Base-by-base conservation (phyloP, 805 yeast species). In the Hanseniaspora jakobsenii region DNA sequence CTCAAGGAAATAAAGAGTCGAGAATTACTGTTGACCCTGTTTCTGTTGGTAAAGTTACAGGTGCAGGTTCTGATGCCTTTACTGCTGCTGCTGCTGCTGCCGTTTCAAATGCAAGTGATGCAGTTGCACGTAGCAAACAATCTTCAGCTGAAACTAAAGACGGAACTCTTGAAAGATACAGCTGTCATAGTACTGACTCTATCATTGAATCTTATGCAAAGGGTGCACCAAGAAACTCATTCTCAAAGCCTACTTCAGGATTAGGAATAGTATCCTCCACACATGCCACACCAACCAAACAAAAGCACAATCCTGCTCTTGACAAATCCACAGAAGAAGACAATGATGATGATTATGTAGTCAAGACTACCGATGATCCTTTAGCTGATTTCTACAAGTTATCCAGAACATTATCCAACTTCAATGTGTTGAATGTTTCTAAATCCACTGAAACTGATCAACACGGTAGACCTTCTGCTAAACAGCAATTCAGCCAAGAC, bases 371-470 rank as follows among this genome's bases (percentile, higher is more conserved):
- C 24, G 52, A 44, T 46, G 54, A 51, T 30, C 52, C 51, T 16
- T 41, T 51, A 37, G 51, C 49, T 19, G 54, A 51, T 38, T 51
- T 51, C 32, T 48, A 50, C 46, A 48, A 50, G 34, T 35, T 51
- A 24, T 50, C 52, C 13, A 47, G 51, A 32, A 46, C 48, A 6
- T 31, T 46, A 24, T 46, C 48, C 21, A 46, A 34, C 28, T 45
- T 38, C 29, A 45, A 38, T 9, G 18, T 43, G 3, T n/a, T 45
- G 17, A 31, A 22, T 4, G 21, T 18, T 6, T 2, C 18, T 12
- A 4, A 7, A 3, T 34, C 36, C 16, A 30, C 29, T 5, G 16
- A 30, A n/a, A 22, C 27, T 8, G 19, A 27, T 21, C 14, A 18
- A 17, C 30, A 29, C 12, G 36, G 22, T 22, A n/a, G 23, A 22